Percentiles rank a stretch among this genome's conserved stretches.
phyloP scores from a whole-genome alignment of 148 eudicot species.

The Rhododendron mucronatum region DNA sequence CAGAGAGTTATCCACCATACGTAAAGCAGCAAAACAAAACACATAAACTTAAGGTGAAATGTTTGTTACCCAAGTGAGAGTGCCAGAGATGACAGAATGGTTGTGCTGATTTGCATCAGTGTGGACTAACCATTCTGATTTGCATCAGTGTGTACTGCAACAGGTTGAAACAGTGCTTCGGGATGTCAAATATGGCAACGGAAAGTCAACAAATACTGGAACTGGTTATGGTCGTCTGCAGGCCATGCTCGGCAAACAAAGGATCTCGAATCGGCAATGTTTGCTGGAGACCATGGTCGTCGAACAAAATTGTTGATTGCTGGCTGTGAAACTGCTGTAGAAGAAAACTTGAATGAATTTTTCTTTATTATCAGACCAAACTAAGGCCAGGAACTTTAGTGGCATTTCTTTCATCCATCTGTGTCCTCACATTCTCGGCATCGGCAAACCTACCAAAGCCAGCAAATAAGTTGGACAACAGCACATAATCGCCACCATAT shows the following conservation, averaged over 20 bases:
- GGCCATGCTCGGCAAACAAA: background rate
- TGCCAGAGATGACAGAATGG: background rate
- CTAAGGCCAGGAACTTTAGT: conserved; percentile 42
- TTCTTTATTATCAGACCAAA: conserved; percentile 4
- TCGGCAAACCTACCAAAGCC: conserved; percentile 44
- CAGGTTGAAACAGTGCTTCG: background rate
- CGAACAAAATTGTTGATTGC: background rate
- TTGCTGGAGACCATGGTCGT: background rate
- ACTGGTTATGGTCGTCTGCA: background rate
- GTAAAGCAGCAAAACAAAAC: background rate
- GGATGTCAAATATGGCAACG: background rate
- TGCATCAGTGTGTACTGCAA: background rate
- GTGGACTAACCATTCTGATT: background rate
- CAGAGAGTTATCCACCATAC: background rate
- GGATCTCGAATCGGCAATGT: background rate
- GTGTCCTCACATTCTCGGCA: conserved; percentile 41
- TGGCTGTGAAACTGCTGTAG: background rate
- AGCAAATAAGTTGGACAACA: conserved; percentile 57
- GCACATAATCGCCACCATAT: conserved; percentile 61
- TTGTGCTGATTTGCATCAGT: background rate
- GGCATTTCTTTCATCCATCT: conserved; percentile 37
- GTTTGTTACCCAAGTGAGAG: background rate
- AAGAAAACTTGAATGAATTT: background rate
- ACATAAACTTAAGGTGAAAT: background rate
- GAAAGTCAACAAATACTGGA: background rate